Evolutionary conservation across 345 rosid species (phyloP).

Genomic region (Citrus sp.): DNA sequence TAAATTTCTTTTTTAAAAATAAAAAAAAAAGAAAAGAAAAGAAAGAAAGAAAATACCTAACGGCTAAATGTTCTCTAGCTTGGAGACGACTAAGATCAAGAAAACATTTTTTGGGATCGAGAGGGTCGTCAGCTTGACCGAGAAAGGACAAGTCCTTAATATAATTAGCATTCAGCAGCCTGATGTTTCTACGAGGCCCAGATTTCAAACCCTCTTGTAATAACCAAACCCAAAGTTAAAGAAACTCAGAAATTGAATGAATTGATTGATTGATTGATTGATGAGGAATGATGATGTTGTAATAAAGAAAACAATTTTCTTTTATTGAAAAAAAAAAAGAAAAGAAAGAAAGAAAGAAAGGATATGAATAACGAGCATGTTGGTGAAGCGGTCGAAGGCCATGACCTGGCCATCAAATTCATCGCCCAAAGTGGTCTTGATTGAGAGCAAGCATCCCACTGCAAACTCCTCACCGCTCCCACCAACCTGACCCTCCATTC

Average conservation of each 20-base stretch:
- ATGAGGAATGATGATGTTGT: neutral
- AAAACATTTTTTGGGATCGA: constrained; percentile 57
- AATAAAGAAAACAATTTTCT: too few relatives aligned
- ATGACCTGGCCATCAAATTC: constrained; percentile 88
- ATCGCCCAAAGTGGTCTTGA: constrained; percentile 88
- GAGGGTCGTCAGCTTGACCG: constrained; percentile 84
- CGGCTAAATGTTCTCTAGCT: constrained; percentile 73
- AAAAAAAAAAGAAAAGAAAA: neutral
- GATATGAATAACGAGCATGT: constrained; percentile 97
- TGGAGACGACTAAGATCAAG: constrained; percentile 59
- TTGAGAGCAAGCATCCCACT: constrained; percentile 80
- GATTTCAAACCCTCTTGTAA: constrained; percentile 66
- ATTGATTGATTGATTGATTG: neutral
- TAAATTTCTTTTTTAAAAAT: neutral
- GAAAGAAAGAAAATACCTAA: constrained; percentile 45
- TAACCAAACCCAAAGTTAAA: constrained; percentile 34
- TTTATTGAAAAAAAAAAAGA: neutral
- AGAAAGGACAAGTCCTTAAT: constrained; percentile 59
- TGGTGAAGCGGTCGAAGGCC: constrained; percentile 84
- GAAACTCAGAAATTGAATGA: constrained; percentile 4
- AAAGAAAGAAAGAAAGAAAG: constrained; percentile 26
- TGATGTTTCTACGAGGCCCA: constrained; percentile 49
- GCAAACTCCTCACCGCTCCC: constrained; percentile 55
- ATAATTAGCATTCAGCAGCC: constrained; percentile 77
- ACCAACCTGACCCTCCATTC: constrained; percentile 15